phyloP scores from a whole-genome alignment of 1,284 basidiomycete species.

The Puccinia hordei region DNA sequence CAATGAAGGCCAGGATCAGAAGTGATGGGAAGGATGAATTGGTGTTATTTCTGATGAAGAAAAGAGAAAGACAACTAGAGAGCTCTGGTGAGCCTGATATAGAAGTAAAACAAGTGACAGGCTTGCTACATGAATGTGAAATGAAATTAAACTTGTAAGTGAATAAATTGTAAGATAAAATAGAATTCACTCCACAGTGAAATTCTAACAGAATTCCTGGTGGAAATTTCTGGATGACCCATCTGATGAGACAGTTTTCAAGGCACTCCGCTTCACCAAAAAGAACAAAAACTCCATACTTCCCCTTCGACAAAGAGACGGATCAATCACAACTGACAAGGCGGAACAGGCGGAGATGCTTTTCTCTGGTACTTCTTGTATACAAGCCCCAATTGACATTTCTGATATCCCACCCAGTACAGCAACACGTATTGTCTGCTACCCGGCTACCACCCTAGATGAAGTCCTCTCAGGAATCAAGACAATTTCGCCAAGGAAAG shows the following conservation, averaged over 20 bases:
- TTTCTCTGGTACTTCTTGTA: neutral
- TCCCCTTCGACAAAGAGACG: neutral
- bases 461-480: neutral
- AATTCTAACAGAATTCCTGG: too few relatives aligned
- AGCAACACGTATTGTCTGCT: neutral
- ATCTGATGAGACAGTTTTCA: neutral
- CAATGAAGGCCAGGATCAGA: too few relatives aligned
- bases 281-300: neutral
- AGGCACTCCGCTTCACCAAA: neutral
- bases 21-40: too few relatives aligned
- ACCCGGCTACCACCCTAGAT: neutral
- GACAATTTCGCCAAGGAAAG: neutral
- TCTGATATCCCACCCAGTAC: neutral
- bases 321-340: neutral
- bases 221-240: neutral
- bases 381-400: neutral
- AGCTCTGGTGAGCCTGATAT: too few relatives aligned
- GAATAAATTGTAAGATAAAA: too few relatives aligned
- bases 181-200: too few relatives aligned
- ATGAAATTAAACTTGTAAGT: too few relatives aligned
- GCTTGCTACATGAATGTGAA: too few relatives aligned
- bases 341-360: constrained; percentile 1
- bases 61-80: too few relatives aligned
- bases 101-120: too few relatives aligned
- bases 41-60: too few relatives aligned